Evolutionary conservation across 257 asterid genomes (phyloP).

Genomic region (Perilla frutescens): DNA sequence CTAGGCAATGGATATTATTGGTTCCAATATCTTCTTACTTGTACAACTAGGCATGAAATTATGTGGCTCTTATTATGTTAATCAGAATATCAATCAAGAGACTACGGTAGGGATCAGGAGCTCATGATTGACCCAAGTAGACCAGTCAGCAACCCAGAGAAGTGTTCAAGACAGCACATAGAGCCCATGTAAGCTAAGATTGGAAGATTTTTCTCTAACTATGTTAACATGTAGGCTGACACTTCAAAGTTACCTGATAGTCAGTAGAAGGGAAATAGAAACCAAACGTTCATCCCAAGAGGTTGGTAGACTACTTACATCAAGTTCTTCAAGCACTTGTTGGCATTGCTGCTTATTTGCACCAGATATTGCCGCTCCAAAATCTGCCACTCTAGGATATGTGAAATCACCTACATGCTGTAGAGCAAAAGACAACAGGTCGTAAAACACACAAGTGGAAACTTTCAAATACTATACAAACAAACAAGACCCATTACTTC

Average conservation of each 20-base stretch:
- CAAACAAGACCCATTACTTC: slow-evolving; percentile 14
- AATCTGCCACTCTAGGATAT: slow-evolving; percentile 96
- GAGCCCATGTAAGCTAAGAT: slow-evolving; percentile 4
- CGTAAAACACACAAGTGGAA: slow-evolving; percentile 19
- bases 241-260: slow-evolving; percentile 12
- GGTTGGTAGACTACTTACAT: slow-evolving; percentile 59
- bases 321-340: slow-evolving; percentile 98
- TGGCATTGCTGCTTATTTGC: slow-evolving; percentile 87
- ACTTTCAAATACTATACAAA: slow-evolving; percentile 14
- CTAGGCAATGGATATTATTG: not conserved
- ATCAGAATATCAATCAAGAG: slow-evolving; percentile 25
- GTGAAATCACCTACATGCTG: slow-evolving; percentile 98
- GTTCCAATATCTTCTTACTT: slow-evolving; percentile 18
- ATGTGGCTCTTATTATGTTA: slow-evolving; percentile 7
- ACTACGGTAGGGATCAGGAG: slow-evolving; percentile 12
- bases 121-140: slow-evolving; percentile 3
- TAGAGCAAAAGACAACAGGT: slow-evolving; percentile 41
- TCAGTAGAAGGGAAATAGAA: slow-evolving; percentile 2
- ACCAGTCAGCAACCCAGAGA: not conserved
- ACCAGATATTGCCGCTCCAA: slow-evolving; percentile 99
- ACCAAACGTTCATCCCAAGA: slow-evolving; percentile 6
- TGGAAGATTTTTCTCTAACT: not conserved
- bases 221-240: not conserved
- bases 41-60: slow-evolving; percentile 13
- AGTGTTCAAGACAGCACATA: slow-evolving; percentile 21